These are phyloP conservation scores for Salix arbutifolia DNA, from an alignment of 345 rosid species.

Conservation along the genomic window DNA sequence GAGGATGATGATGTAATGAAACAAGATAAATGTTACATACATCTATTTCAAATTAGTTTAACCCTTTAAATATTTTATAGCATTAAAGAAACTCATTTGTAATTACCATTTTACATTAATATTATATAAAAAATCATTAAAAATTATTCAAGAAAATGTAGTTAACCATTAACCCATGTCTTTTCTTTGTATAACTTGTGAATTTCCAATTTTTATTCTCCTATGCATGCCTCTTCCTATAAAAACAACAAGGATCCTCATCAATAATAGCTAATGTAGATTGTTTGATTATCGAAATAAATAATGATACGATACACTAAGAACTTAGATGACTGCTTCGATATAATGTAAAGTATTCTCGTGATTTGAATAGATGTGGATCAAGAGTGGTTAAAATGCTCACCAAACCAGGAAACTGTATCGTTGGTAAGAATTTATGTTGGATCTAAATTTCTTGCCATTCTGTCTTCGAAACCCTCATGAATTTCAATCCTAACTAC, in stretches of 20 bases:
- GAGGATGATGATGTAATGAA: too few relatives aligned
- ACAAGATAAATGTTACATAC: too few relatives aligned
- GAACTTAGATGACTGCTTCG: neutral
- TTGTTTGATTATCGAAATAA: too few relatives aligned
- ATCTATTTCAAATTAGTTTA: too few relatives aligned
- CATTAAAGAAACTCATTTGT: too few relatives aligned
- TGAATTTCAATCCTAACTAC: slow-evolving; percentile 56
- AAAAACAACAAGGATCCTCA: neutral
- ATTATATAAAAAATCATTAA: too few relatives aligned
- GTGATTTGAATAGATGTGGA: neutral
- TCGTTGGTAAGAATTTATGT: slow-evolving; percentile 27
- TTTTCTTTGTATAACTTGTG: neutral
- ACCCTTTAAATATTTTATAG: too few relatives aligned
- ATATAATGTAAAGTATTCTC: neutral
- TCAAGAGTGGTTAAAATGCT: slow-evolving; percentile 51
- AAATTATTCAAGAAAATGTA: too few relatives aligned
- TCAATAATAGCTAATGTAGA: neutral
- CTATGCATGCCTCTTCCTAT: neutral
- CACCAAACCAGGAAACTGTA: slow-evolving; percentile 55
- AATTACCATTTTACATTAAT: too few relatives aligned
- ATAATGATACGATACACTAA: neutral
- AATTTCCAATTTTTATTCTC: neutral
- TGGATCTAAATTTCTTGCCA: neutral
- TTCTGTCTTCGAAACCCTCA: slow-evolving; percentile 19
- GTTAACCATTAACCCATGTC: too few relatives aligned